These are phyloP conservation scores for Claviceps monticola DNA, from an alignment of 2,329 filamentous ascomycete species.

Conservation along the genomic window DNA sequence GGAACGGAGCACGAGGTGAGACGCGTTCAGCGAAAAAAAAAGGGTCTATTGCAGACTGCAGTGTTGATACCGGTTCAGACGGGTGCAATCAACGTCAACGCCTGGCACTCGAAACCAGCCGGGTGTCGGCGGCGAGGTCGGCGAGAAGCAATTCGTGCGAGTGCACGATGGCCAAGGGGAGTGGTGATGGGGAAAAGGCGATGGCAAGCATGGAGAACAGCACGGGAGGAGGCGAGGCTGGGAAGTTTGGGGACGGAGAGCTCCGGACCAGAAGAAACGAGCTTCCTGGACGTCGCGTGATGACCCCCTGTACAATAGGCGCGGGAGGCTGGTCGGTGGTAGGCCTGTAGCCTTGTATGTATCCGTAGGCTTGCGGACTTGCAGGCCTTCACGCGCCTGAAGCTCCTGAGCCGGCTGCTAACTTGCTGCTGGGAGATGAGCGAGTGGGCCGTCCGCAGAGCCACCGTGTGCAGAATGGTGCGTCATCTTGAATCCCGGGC, in stretches of 20 bases:
- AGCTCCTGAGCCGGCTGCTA: no score
- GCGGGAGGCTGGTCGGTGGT: no score
- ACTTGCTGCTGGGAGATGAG: no score
- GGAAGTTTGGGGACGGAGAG: not conserved
- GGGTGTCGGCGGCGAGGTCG: slow-evolving; percentile 2
- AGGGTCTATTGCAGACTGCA: not conserved
- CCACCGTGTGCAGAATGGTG: no score
- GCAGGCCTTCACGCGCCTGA: no score
- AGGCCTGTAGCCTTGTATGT: no score
- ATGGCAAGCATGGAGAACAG: not conserved
- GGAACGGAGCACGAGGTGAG: not conserved
- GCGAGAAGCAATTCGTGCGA: slow-evolving; percentile 2
- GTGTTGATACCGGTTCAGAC: not conserved
- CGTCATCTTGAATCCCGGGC: no score
- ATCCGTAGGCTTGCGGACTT: no score
- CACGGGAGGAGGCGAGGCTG: not conserved
- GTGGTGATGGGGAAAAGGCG: not conserved
- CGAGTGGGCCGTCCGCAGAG: no score
- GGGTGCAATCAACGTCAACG: not conserved
- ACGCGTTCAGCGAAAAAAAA: not conserved
- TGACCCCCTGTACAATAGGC: no score
- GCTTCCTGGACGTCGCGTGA: no score
- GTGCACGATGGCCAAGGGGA: not conserved
- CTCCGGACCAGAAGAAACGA: not conserved
- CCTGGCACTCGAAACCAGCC: slow-evolving; percentile 1